These are phyloP conservation scores for Jaenimonas drosophilae DNA, from an alignment of 208 protist genomes.

Conservation along the genomic window DNA sequence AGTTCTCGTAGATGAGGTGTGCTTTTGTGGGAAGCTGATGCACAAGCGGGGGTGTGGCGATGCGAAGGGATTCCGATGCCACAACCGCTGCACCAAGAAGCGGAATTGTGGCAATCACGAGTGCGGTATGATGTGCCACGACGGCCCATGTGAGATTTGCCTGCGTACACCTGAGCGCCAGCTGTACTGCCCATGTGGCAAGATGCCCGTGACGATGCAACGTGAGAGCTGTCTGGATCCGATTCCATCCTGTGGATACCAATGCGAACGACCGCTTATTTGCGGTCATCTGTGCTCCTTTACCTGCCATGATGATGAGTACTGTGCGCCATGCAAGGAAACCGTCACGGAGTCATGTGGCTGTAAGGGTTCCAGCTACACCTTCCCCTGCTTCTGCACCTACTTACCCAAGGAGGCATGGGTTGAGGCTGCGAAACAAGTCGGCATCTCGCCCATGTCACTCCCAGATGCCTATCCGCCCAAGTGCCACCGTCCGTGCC, in stretches of 20 bases:
- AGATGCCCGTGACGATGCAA: conserved; percentile 23
- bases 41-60: conserved; percentile 29
- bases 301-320: conserved; percentile 65
- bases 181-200: conserved; percentile 44
- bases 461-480: conserved; percentile 27
- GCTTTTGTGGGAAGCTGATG: conserved; percentile 79
- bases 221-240: conserved; percentile 72
- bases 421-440: conserved; percentile 20
- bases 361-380: conserved; percentile 35
- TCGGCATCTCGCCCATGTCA: conserved; percentile 5
- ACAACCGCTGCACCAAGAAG: conserved; percentile 26
- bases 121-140: conserved; percentile 68
- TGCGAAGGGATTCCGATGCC: conserved; percentile 30
- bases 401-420: conserved; percentile 52
- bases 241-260: conserved; percentile 71
- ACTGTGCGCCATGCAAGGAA: conserved; percentile 72
- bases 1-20: conserved; percentile 38
- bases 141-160: conserved; percentile 58
- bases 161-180: conserved; percentile 37
- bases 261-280: conserved; percentile 59
- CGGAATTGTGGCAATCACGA: conserved; percentile 80
- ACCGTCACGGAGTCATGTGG: conserved; percentile 34
- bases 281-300: conserved; percentile 78
- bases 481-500: conserved; percentile 53
- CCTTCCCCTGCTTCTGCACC: conserved; percentile 68